Base-by-base conservation (phyloP, 441 rosid genomes). In the Populus hybrid region DNA sequence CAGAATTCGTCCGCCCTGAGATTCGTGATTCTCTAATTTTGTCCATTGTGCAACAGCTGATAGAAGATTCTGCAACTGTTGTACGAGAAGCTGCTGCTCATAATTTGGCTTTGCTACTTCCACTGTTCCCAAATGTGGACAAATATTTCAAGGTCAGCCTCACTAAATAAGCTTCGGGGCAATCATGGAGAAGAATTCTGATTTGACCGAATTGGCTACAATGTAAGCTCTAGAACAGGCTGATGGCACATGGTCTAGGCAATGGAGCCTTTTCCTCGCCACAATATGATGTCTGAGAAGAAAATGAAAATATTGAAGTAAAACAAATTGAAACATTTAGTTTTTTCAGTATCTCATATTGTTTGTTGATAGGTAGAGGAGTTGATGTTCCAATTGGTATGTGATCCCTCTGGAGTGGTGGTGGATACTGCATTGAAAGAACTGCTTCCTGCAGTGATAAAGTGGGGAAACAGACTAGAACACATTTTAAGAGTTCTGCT, bases 71-170 rank as follows among this genome's bases (percentile, higher is more conserved):
- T 81, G 98, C 98, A 75, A 94, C 91, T 53, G 89, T 95, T 84
- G 97, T 95, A 79, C 93, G 98, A 81, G 98, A 95, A 85, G 97
- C 97, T 85, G 97, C 99, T 76, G 94, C 97, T 20, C 94, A 77
- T 85, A 95, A 95, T 89, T 89, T 95, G 85, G 91, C 97, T 18
- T 82, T 95, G 94, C 87, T 94, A 84, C 97, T 95, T 86, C 99
- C 97, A n/a, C 90, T 91, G 72, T 95, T 94, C 81, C 99, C 93
- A 6, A 93, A 86, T 85, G 86, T 82, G 81, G 99, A 95, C 90
- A 95, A 95, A 92, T 95, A 94, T 90, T 92, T 95, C 92, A 95
- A 95, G 99, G 99, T 95, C 92, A 91, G 97, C 91, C 82, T 89
- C 91, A 86, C 87, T 88, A 87, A 84, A 88, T 87, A 89, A 90